These are phyloP conservation scores for Talinum fruticosum DNA, from an alignment of 148 eudicot species.

Conservation along the genomic window DNA sequence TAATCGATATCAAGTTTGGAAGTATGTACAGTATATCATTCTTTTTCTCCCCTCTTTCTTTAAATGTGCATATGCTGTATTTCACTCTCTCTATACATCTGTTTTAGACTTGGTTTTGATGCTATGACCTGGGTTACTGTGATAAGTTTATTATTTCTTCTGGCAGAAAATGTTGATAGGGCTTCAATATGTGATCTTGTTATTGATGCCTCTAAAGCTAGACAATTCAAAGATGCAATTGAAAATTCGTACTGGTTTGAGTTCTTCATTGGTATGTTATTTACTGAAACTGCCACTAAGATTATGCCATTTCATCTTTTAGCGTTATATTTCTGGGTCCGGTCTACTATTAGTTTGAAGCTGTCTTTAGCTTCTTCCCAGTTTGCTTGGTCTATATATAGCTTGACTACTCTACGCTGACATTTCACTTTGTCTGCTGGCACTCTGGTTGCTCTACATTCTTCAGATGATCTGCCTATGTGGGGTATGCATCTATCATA, in stretches of 20 bases:
- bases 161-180: slow-evolving; percentile 73
- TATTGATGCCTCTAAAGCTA: slow-evolving; percentile 75
- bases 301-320: not conserved
- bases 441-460: slow-evolving; percentile 13
- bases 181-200: slow-evolving; percentile 66
- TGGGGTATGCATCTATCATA: slow-evolving; percentile 31
- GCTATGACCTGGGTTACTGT: not conserved
- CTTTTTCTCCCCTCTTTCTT: not conserved
- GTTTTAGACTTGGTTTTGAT: no score
- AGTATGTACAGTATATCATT: slow-evolving; percentile 40
- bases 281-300: not conserved
- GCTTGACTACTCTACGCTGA: slow-evolving; percentile 20
- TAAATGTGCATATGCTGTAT: not conserved
- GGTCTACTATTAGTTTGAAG: not conserved
- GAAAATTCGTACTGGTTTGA: slow-evolving; percentile 94
- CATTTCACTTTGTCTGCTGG: slow-evolving; percentile 24
- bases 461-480: slow-evolving; percentile 35
- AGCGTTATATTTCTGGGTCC: not conserved
- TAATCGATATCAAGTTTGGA: slow-evolving; percentile 62
- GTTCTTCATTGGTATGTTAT: slow-evolving; percentile 75
- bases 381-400: not conserved
- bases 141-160: not conserved
- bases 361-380: not conserved
- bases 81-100: not conserved
- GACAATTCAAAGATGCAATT: slow-evolving; percentile 81